Evolutionary conservation across 1,139 yeast species (phyloP), one percentile per base, ranked within the genome.

Genomic region (Lodderomyces parapsilosis): DNA sequence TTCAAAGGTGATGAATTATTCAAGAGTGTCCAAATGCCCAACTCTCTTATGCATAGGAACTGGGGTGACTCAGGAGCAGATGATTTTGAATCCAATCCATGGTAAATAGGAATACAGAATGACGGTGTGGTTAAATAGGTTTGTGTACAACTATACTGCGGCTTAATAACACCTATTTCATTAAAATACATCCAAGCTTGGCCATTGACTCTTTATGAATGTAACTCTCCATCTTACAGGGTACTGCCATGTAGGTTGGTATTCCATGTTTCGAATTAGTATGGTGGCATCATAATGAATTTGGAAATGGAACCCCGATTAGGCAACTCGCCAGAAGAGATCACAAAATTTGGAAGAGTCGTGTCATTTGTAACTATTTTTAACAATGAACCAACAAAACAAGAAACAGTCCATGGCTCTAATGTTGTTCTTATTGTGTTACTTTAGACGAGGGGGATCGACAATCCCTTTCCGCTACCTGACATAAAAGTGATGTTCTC

Each of bases 1-100:
- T 11, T 22, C n/a, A 62, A 71, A 55, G 71, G 81, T 47, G 83
- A 80, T 47, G 73, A 66, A 41, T 52, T 80, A 25, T 80, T 80
- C 58, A 74, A 71, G 45, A 69, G 67, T 43, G 66, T 81, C 19
- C 73, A 71, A 50, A 54, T 76, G 47, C 86, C 86, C 0, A 62
- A 70, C 38, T 65, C 79, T 0, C 59, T 78, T 42, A 79, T 74
- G 0, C 84, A 78, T 51, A 78, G 74, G 53, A 64, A 65, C 31
- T 74, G 78, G 78, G 76, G 73, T 6, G 67, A 60, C 35, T 65
- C 65, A 10, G 72, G 69, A 20, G 65, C 58, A 23, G 72, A 68
- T n/a, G 71, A 69, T 28, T 58, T 66, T 41, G 74, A 69, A 49
- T 48, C 60, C 11, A 76, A 76, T 51, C 81, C 81, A 2, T 76